Base-by-base conservation (phyloP, 257 asterid genomes). In the Plantago major region DNA sequence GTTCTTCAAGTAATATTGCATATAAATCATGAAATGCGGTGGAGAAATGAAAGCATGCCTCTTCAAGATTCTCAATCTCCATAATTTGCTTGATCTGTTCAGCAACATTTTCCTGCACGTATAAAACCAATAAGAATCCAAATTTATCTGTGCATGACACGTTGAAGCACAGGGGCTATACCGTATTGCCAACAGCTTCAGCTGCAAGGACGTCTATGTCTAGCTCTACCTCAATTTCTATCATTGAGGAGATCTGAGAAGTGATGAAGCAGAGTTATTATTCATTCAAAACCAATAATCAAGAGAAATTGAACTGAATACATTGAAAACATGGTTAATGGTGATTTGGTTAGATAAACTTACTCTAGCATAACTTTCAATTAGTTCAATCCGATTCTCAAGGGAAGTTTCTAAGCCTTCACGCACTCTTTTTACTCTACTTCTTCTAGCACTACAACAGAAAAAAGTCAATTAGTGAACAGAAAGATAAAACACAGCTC, bases 61-160 rank as follows among this genome's bases (percentile, higher is more conserved):
- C 98, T 82, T 92, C 98, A 62, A 92, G 97, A 75, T 92, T 83
- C 76, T 88, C 98, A 51, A 84, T 79, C 73, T 92, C 98, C 95
- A 92, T 86, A 55, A 86, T 86, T 76, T 89, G 97, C 72, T 74
- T 74, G 38, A 92, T 92, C 77, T 89, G 98, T 64, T 82, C 83
- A 44, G 93, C 95, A 28, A 84, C 77, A 67, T 76, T 86, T 80
- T 89, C 98, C 98, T 92, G 89, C 77, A 74, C 38, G 19, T n/a
- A 76, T 11, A 50, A 71, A 64, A 18, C 22, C 65, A 49, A 55
- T 50, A 11, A 17, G 48, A 33, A 64, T 49, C 33, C 50, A 58
- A 42, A 58, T 17, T 14, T 16, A 15, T 58, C 14, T 16, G 15
- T 4, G 9, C 10, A 58, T 7, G 33, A 58, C 5, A 48, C n/a